A percentile compares a stretch with the other conserved stretches of the same genome.
Conservation (phyloP, 1,284 basidiomycete species). For the Nidula niveotomentosa region DNA sequence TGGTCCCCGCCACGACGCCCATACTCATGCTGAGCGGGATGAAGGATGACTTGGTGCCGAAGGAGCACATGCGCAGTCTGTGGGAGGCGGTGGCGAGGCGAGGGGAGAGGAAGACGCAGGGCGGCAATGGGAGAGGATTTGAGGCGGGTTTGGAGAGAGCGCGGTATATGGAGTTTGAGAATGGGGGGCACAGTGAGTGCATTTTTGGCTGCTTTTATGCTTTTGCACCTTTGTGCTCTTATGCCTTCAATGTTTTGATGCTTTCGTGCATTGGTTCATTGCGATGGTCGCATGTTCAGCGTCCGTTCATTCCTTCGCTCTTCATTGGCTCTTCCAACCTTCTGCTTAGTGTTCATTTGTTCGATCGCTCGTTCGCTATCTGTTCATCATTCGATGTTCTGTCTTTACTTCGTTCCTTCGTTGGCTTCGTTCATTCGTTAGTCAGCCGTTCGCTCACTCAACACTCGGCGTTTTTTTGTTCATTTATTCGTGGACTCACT, state of each 20-base stretch:
- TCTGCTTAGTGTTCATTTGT: too few relatives aligned
- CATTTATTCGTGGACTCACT: too few relatives aligned
- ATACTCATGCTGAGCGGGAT: constrained; percentile 87
- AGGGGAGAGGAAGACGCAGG: constrained; percentile 38
- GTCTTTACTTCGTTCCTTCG: too few relatives aligned
- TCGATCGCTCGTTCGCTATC: not conserved
- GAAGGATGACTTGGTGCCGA: constrained; percentile 85
- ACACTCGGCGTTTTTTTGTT: too few relatives aligned
- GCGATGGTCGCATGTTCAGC: too few relatives aligned
- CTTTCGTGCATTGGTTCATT: too few relatives aligned
- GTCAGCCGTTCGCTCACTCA: too few relatives aligned
- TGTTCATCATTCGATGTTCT: not conserved
- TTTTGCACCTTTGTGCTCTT: too few relatives aligned
- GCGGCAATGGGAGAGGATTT: constrained; percentile 27
- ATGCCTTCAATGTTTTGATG: too few relatives aligned
- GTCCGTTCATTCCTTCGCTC: too few relatives aligned
- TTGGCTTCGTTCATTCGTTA: too few relatives aligned
- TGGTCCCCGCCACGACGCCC: constrained; percentile 71
- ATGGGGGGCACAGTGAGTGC: constrained; percentile 70
- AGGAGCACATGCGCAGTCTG: constrained; percentile 80
- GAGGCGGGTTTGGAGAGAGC: constrained; percentile 47
- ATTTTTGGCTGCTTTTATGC: not conserved
- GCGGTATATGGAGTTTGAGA: constrained; percentile 59
- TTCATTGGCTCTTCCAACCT: too few relatives aligned
- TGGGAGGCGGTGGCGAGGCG: constrained; percentile 61